Percentiles rank a stretch among this genome's conserved stretches.
Conservation (phyloP, 2,329 filamentous ascomycete species). For the Sclerotinia glacialis region DNA sequence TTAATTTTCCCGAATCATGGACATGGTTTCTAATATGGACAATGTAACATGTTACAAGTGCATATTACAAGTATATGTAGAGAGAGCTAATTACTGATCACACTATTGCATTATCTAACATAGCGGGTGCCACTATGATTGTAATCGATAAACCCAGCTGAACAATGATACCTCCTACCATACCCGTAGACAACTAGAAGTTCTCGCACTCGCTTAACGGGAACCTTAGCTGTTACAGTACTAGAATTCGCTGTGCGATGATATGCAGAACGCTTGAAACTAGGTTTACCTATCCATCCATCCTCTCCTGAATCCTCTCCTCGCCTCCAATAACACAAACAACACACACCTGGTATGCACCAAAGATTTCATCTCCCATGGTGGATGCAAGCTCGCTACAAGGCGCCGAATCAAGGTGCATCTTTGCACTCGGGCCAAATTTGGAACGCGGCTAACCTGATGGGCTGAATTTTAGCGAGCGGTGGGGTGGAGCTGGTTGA, state of each 20-base stretch:
- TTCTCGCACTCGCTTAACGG: background rate
- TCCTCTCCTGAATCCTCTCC: background rate
- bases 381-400: slow-evolving; percentile 27
- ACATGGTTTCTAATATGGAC: background rate
- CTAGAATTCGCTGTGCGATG: background rate
- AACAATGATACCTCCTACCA: no score
- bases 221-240: background rate
- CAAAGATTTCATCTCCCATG: background rate
- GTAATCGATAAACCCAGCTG: background rate
- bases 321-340: background rate
- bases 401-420: slow-evolving; percentile 26
- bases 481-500: background rate
- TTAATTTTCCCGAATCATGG: background rate
- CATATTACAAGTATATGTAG: background rate
- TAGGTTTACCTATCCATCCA: background rate
- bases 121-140: background rate
- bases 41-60: background rate
- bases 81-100: background rate
- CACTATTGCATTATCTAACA: background rate
- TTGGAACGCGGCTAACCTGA: slow-evolving; percentile 31
- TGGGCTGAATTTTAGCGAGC: slow-evolving; percentile 36
- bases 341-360: background rate
- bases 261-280: background rate
- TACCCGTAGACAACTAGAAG: background rate
- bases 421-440: slow-evolving; percentile 5